Evolutionary conservation across 2,329 filamentous ascomycete species (phyloP).

Genomic region (Thelonectria blattea): DNA sequence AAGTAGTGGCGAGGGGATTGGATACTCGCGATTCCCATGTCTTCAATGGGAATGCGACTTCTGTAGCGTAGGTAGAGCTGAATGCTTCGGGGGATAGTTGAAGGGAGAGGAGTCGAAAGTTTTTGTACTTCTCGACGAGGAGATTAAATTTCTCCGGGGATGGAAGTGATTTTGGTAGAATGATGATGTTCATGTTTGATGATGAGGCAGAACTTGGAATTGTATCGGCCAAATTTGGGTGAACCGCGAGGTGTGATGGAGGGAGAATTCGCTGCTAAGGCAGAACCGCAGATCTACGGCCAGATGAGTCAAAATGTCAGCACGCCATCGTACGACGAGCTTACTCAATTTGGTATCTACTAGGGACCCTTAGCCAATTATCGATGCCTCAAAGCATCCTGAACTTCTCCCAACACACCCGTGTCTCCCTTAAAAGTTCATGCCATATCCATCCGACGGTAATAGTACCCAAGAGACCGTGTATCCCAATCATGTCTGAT

Average conservation of each 20-base stretch:
- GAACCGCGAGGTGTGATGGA: not conserved
- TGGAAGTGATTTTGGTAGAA: conserved; percentile 1
- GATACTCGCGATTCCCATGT: conserved; percentile 16
- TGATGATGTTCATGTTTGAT: not conserved
- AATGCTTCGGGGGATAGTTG: conserved; percentile 23
- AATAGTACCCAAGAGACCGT: no score
- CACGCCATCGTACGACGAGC: not conserved
- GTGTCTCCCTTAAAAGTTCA: no score
- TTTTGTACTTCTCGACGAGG: conserved; percentile 12
- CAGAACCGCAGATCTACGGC: no score
- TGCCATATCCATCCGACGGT: no score
- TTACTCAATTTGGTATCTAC: not conserved
- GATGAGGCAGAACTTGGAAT: not conserved
- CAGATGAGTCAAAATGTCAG: not conserved
- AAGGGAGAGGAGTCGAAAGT: conserved; percentile 21
- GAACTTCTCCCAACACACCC: not conserved
- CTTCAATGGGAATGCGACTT: not conserved
- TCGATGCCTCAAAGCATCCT: not conserved
- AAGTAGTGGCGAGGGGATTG: conserved; percentile 13
- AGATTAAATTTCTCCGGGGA: not conserved
- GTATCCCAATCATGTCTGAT: no score
- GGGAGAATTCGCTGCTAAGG: no score
- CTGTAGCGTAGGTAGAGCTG: conserved; percentile 17
- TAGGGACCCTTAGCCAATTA: not conserved
- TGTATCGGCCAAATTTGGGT: not conserved